Evolutionary conservation across 768 basidiomycete species (phyloP), one percentile per base, ranked within the genome.

Genomic region (Fistulinella prunicolor): DNA sequence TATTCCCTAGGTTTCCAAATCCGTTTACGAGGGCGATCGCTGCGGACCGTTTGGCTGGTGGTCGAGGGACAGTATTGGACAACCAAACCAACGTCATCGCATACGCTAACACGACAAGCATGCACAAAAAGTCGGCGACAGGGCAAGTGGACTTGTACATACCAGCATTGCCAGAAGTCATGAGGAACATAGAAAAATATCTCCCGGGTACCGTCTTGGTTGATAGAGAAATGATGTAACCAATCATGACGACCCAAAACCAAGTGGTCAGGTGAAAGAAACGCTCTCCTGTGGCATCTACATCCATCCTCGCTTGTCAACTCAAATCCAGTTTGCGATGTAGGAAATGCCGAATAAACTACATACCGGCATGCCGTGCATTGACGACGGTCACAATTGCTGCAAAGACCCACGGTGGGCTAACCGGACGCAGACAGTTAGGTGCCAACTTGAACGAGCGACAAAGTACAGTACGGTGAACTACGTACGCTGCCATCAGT

Each of bases 11-110:
- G 48, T 81, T 83, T 23, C 78, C 81, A 38, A 73, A 67, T 5
- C 82, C 82, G 48, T 83, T 84, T 2, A 81, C 80, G 21, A 85
- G 73, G 2, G 74, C 81, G 22, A 85, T 85, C 1, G 80, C 79
- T 6, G 77, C 83, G 2, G 77, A 49, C 1, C 58, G 55, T 51
- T 73, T 81, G 54, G 80, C 75, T 2, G 83, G 82, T 26, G 83
- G 83, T 4, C 83, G 73, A 14, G 81, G 78, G 29, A 85, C 63
- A 1, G 75, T 70, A 51, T 82, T 85, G 0, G 80, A 76, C 6
- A 83, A 77, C 83, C 83, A 85, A 2, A 83, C 81, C n/a, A 79
- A 58, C 1, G 73, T 78, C 17, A 76, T 51, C 2, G 74, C 66
- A 41, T 68, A 73, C 9, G 73, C 73, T 73, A 23, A 21, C 9